phyloP scores from a whole-genome alignment of 1,284 basidiomycete species.

The Trichosporon sp. region DNA sequence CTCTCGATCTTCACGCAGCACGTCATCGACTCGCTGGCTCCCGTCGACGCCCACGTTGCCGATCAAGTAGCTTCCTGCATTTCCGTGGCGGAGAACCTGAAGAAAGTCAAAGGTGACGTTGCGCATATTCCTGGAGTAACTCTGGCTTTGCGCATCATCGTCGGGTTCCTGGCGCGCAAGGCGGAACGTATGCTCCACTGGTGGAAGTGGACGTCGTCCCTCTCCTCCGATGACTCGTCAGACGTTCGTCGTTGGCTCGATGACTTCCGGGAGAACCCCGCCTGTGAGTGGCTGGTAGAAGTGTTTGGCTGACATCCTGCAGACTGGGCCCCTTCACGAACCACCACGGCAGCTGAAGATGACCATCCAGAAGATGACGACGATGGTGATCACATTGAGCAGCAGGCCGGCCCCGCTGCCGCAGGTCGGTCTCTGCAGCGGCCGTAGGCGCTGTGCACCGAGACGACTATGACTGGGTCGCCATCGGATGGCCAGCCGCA shows the following conservation, averaged over 20 bases:
- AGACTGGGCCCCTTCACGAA: too few relatives aligned
- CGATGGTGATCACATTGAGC: too few relatives aligned
- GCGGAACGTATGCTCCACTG: not conserved
- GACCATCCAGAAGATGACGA: too few relatives aligned
- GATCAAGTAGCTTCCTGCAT: not conserved
- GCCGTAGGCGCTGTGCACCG: too few relatives aligned
- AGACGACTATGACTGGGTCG: too few relatives aligned
- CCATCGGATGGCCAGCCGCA: too few relatives aligned
- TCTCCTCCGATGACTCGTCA: not conserved
- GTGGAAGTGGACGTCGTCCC: not conserved
- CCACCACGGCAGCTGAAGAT: too few relatives aligned
- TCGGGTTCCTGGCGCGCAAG: not conserved
- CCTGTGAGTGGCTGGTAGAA: too few relatives aligned
- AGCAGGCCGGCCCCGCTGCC: too few relatives aligned
- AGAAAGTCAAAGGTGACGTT: not conserved
- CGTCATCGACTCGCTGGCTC: not conserved
- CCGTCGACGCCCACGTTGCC: not conserved
- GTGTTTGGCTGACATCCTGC: too few relatives aligned
- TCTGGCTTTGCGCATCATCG: not conserved
- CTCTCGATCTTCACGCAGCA: not conserved
- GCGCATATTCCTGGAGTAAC: not conserved
- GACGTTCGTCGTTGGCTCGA: not conserved
- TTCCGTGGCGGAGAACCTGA: not conserved
- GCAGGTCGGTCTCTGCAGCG: too few relatives aligned
- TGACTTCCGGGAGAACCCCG: too few relatives aligned